Conservation (phyloP, 2,329 filamentous ascomycete genomes). For the Microdochium nivale region DNA sequence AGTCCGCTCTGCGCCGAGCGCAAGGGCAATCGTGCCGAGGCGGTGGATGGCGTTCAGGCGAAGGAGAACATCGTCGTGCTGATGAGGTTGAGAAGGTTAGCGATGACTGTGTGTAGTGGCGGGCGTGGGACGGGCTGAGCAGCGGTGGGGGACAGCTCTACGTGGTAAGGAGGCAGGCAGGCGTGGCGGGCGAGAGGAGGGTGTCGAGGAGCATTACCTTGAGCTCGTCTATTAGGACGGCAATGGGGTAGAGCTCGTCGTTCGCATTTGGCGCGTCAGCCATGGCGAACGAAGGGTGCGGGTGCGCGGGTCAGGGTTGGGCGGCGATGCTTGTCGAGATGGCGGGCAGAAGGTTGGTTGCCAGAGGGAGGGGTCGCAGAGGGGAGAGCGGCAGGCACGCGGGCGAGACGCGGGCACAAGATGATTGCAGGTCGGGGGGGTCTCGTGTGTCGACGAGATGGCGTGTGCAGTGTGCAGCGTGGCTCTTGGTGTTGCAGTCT, state of each 20-base stretch:
- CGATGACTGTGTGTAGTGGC: not conserved
- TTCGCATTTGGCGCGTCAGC: constrained; percentile 81
- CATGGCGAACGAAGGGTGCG: constrained; percentile 52
- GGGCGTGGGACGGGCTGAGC: not conserved
- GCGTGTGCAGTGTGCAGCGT: not conserved
- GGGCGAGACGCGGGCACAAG: not conserved
- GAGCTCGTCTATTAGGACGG: constrained; percentile 97
- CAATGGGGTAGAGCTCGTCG: constrained; percentile 99
- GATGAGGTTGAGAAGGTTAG: constrained; percentile 16
- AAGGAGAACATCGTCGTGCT: constrained; percentile 98
- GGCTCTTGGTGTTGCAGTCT: not conserved
- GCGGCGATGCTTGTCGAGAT: not conserved
- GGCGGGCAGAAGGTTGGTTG: not conserved
- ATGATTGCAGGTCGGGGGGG: not conserved
- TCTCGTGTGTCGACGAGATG: not conserved
- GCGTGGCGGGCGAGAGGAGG: constrained; percentile 1
- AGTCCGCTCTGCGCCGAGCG: constrained; percentile 90
- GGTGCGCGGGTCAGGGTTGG: not conserved
- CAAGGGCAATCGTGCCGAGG: constrained; percentile 94
- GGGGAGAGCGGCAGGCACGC: not conserved
- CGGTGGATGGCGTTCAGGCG: constrained; percentile 97
- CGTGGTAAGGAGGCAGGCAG: not conserved
- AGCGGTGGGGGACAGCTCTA: constrained; percentile 6
- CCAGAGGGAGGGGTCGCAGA: not conserved
- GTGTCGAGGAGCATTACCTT: constrained; percentile 56